Base-by-base conservation (phyloP, 139 green algal species). In the Microglena sp. region DNA sequence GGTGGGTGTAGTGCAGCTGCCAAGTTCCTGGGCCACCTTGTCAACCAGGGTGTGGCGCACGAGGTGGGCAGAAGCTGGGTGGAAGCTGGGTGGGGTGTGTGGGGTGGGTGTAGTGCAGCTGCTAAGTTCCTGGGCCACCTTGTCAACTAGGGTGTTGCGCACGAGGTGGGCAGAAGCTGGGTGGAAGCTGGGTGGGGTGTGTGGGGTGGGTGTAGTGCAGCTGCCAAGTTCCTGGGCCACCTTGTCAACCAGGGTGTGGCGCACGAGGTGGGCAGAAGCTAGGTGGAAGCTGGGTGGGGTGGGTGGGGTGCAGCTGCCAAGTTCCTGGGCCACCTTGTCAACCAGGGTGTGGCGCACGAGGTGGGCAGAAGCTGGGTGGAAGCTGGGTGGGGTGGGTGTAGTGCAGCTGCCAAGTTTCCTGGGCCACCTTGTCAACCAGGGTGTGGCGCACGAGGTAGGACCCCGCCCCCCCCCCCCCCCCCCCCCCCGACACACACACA, bases 311-410 rank as follows among this genome's bases (percentile, higher is more conserved):
- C 91, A 0, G 79, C 81, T 22, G 77, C 81, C 45, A 88, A 82
- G 65, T 95, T 99, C 73, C 77, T 99, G 22, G 93, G 84, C 0
- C 92, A 97, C 66, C 80, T 99, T 32, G 80, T 91, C 66, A 99
- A 98, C 76, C 93, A 99, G 79, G 77, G 62, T 8, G 63, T 69
- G 46, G n/a, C n/a, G n/a, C n/a, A n/a, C n/a, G n/a, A n/a, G n/a
- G n/a, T n/a, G n/a, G n/a, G n/a, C n/a, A n/a, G n/a, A n/a, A n/a
- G n/a, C n/a, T n/a, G n/a, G n/a, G n/a, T n/a, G n/a, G n/a, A n/a
- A n/a, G n/a, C n/a, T n/a, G n/a, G n/a, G n/a, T n/a, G n/a, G n/a
- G n/a, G n/a, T 1, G 81, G 96, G 33, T 91, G 79, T 66, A 64
- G 86, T 2, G 90, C 90, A 0, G 78, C 80, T 22, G 76, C 80